A percentile compares a stretch with the other conserved stretches of the same genome.
These are phyloP conservation scores for Populus pruinosa DNA, from an alignment of 345 rosid species.

Conservation along the genomic window DNA sequence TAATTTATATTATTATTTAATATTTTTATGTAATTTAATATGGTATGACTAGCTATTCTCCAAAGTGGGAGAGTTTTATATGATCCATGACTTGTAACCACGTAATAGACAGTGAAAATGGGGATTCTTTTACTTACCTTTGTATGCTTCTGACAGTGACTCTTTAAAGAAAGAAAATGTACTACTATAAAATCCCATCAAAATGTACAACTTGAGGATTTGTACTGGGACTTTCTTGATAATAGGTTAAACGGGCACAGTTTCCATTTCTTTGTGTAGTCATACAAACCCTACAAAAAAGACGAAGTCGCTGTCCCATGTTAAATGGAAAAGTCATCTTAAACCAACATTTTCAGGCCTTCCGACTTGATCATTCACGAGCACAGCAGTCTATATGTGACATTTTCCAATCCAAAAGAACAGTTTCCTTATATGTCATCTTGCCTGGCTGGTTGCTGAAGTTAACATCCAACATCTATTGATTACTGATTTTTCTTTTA, in stretches of 20 bases:
- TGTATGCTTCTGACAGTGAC: too few species aligned
- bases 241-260: background rate
- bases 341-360: background rate
- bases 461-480: background rate
- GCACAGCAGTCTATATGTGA: background rate
- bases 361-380: background rate
- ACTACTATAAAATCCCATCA: too few species aligned
- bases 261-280: background rate
- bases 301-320: background rate
- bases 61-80: constrained; percentile 47
- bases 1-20: too few species aligned
- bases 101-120: too few species aligned
- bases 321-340: background rate
- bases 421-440: background rate
- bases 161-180: too few species aligned
- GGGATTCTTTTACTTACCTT: too few species aligned
- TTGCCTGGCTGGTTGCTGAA: background rate
- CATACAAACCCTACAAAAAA: background rate
- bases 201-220: background rate
- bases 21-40: constrained; percentile 30
- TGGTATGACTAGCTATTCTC: constrained; percentile 36
- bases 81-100: constrained; percentile 24
- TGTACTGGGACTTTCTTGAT: background rate
- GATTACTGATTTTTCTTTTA: background rate
- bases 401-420: background rate